phyloP scores from a whole-genome alignment of 106 monocot genomes.

The Ottelia alismoides region DNA sequence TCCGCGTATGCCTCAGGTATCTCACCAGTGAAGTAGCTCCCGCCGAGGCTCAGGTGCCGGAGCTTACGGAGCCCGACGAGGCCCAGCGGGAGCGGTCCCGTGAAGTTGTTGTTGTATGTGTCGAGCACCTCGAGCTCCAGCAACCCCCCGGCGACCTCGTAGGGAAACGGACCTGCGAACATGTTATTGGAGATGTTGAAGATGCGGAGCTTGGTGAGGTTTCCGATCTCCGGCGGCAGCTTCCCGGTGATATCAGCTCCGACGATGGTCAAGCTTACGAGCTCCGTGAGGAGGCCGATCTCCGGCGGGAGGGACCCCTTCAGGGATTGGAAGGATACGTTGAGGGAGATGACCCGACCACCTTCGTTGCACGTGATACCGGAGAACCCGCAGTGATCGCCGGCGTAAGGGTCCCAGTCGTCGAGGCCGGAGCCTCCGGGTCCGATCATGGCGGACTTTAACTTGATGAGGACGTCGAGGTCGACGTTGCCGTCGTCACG shows the following conservation, averaged over 20 bases:
- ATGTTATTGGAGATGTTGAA: conserved; percentile 92
- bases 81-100: conserved; percentile 32
- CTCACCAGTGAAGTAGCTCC: conserved; percentile 63
- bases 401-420: conserved; percentile 32
- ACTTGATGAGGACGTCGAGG: conserved; percentile 17
- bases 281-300: conserved; percentile 31
- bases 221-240: conserved; percentile 38
- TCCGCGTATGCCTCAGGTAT: conserved; percentile 40
- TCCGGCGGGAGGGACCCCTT: conserved; percentile 29
- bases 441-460: conserved; percentile 32
- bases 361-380: too few species aligned
- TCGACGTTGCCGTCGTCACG: conserved; percentile 14
- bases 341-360: too few species aligned
- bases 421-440: conserved; percentile 22
- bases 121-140: conserved; percentile 44
- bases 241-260: conserved; percentile 21
- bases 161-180: conserved; percentile 36
- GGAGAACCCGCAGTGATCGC: conserved; percentile 40
- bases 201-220: conserved; percentile 32
- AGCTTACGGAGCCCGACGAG: conserved; percentile 19
- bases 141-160: too few species aligned
- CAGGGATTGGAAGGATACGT: conserved; percentile 28
- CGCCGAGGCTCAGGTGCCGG: conserved; percentile 57
- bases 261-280: conserved; percentile 59
- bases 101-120: conserved; percentile 82